phyloP scores from a whole-genome alignment of 768 basidiomycete species.

The Suillus bovinus region DNA sequence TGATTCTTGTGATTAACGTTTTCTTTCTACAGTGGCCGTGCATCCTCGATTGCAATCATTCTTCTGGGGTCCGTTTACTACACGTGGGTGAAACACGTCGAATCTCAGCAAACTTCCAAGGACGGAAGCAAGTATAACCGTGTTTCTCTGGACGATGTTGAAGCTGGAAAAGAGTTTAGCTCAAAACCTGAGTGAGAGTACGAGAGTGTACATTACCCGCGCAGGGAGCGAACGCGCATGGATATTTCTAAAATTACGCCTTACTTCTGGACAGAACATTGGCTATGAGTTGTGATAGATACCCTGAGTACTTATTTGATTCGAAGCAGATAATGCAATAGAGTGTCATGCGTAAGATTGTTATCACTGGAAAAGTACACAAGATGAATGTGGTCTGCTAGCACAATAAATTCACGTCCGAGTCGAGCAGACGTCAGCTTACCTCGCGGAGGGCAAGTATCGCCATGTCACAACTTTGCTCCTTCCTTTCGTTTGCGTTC shows the following conservation, averaged over 20 bases:
- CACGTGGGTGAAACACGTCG: constrained; percentile 84
- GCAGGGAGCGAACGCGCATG: not conserved
- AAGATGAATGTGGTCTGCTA: not conserved
- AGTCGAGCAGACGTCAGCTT: not conserved
- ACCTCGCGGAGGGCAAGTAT: not conserved
- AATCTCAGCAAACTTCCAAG: constrained; percentile 45
- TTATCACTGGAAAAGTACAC: not conserved
- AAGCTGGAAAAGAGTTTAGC: constrained; percentile 41
- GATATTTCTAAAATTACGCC: not conserved
- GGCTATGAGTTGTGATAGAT: not conserved
- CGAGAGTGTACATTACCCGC: no score
- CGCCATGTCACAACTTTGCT: not conserved
- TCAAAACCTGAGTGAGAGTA: constrained; percentile 32
- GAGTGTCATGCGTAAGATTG: not conserved
- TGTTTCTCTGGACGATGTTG: constrained; percentile 63
- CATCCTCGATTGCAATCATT: constrained; percentile 77
- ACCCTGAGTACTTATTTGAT: not conserved
- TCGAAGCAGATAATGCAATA: not conserved
- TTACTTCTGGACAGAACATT: not conserved
- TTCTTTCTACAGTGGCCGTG: constrained; percentile 61
- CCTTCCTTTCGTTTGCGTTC: not conserved
- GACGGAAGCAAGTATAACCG: constrained; percentile 51
- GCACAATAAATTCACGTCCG: not conserved
- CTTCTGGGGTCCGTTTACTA: constrained; percentile 82
- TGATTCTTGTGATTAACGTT: not conserved